Base-by-base conservation (phyloP, 2,329 filamentous ascomycete species). In the Phialophora verrucosa region DNA sequence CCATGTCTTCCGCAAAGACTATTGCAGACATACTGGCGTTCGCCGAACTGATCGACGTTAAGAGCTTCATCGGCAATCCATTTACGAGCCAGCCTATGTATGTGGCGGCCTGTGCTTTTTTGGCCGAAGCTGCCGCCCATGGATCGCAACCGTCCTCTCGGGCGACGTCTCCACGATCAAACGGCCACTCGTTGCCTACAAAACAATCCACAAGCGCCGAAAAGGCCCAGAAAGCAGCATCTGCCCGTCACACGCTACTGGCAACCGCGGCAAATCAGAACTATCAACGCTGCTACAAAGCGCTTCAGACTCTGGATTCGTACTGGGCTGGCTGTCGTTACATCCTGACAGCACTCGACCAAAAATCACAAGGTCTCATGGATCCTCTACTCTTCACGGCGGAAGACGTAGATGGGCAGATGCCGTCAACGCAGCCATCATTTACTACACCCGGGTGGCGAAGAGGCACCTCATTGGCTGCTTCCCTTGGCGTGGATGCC, bases 21-120 rank as follows among this genome's bases (percentile, higher is more conserved):
- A 95, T 96, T 67, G 92, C 91, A 38, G 92, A 96, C 73, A 96
- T 96, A 17, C 79, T 96, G 8, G 90, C 91, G 0, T 96, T 96
- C 76, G 91, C 92, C 0, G 91, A 96, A 74, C 80, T 96, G 10
- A 91, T 95, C 59, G 91, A 96, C 75, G 88, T 91, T 0, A 93
- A 91, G 76, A 93, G 92, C 72, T 92, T 93, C 63, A 89, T 93
- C 38, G 91, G 92, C 1, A 96, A 95, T 66, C 92, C 92, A 0
- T 96, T 96, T 71, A 95, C 91, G 0, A 92, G 90, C 56, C 92
- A 96, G 76, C 92, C 92, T 0, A 96, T 96, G 74, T 96, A 96
- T 73, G 94, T 96, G 67, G 92, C 92, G 0, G 92, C 92, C 0
- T 96, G 92, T 74, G 92, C 92, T 0, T 96, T 96, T 72, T 80